Conservation (phyloP, 495 filamentous ascomycete species). For the Achaetomiella virescens region DNA sequence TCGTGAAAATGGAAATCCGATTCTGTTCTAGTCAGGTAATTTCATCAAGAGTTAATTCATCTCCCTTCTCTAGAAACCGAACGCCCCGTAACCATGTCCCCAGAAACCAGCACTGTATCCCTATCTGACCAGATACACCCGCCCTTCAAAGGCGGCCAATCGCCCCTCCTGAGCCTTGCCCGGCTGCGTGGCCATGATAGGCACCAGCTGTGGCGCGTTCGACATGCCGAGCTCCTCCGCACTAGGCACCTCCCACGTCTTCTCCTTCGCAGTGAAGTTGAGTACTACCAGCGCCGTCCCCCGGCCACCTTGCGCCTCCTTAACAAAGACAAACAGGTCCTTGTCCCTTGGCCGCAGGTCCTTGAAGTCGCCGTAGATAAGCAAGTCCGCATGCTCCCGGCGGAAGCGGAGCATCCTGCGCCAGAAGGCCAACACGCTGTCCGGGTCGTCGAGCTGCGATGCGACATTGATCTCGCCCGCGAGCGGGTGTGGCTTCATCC, state of each 20-base stretch:
- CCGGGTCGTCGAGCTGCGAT: slow-evolving; percentile 33
- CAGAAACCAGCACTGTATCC: too few relatives aligned
- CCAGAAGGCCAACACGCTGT: slow-evolving; percentile 42
- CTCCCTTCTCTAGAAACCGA: too few relatives aligned
- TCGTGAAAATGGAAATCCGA: too few relatives aligned
- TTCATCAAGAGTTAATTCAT: too few relatives aligned
- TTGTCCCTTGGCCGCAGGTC: slow-evolving; percentile 33
- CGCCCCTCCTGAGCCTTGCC: slow-evolving; percentile 9
- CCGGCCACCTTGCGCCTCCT: slow-evolving; percentile 19
- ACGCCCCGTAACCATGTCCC: too few relatives aligned
- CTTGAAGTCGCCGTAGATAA: slow-evolving; percentile 42
- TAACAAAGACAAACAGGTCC: slow-evolving; percentile 39
- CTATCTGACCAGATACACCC: slow-evolving; percentile 15
- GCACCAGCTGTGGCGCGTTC: background rate
- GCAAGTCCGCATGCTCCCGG: slow-evolving; percentile 34
- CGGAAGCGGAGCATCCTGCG: slow-evolving; percentile 37
- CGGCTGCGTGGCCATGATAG: background rate
- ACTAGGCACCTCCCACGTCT: background rate
- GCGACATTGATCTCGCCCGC: slow-evolving; percentile 48
- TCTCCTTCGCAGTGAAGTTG: slow-evolving; percentile 29
- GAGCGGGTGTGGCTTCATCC: slow-evolving; percentile 55
- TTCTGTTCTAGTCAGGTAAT: too few relatives aligned
- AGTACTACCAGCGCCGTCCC: slow-evolving; percentile 24
- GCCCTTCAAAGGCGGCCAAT: slow-evolving; percentile 11
- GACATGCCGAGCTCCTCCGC: background rate